Conservation (phyloP, 768 basidiomycete genomes). For the Boletus tomentosulus region DNA sequence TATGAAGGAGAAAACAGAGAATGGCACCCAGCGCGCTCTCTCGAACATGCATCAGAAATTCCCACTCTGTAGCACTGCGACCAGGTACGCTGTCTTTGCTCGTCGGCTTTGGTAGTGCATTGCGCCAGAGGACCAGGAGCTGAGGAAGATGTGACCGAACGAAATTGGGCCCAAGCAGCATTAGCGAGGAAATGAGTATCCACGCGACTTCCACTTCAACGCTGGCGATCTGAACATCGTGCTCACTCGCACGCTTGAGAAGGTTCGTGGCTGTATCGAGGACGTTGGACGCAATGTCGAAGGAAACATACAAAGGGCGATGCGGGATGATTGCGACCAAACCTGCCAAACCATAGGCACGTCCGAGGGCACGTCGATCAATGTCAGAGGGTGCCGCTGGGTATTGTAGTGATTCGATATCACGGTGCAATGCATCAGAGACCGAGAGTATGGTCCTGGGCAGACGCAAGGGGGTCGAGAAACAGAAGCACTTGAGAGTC, state of each 20-base stretch:
- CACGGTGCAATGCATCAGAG: constrained; percentile 79
- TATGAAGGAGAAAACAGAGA: constrained; percentile 81
- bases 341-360: constrained; percentile 85
- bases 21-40: constrained; percentile 90
- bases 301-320: constrained; percentile 89
- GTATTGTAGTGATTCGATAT: constrained; percentile 67
- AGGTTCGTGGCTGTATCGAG: constrained; percentile 88
- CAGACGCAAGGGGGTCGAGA: constrained; percentile 79
- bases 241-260: constrained; percentile 87
- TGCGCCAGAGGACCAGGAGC: constrained; percentile 93
- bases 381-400: constrained; percentile 72
- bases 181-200: constrained; percentile 85
- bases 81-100: constrained; percentile 73
- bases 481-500: constrained; percentile 87
- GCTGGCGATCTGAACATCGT: constrained; percentile 76
- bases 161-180: constrained; percentile 91
- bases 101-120: constrained; percentile 92
- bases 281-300: constrained; percentile 87
- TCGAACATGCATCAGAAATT: constrained; percentile 84
- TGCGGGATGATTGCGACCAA: constrained; percentile 83
- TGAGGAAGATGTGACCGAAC: constrained; percentile 92
- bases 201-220: constrained; percentile 92
- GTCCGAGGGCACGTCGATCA: constrained; percentile 71
- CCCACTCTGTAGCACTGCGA: constrained; percentile 77
- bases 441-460: constrained; percentile 75